These are phyloP conservation scores for Thozetella sp. DNA, from an alignment of 495 filamentous ascomycete genomes.

Conservation along the genomic window DNA sequence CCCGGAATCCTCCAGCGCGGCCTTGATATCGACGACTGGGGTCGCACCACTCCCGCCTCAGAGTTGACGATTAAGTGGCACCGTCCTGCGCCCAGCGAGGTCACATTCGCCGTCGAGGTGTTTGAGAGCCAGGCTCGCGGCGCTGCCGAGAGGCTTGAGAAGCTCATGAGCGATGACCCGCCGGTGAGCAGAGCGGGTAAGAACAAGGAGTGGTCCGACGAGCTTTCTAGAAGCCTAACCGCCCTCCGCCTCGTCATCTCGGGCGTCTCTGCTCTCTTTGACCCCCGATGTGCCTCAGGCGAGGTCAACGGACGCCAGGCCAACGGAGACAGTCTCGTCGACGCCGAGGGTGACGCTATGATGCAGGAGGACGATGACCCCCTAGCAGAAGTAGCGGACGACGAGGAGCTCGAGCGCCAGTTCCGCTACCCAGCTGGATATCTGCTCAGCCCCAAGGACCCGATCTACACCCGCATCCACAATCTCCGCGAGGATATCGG, in stretches of 20 bases:
- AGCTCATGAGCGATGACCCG: conserved; percentile 78
- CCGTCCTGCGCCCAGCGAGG: conserved; percentile 73
- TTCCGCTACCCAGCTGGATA: conserved; percentile 90
- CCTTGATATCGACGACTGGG: conserved; percentile 74
- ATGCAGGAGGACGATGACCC: conserved; percentile 67
- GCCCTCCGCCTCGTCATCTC: conserved; percentile 84
- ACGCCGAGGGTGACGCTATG: conserved; percentile 41
- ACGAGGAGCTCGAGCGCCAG: conserved; percentile 77
- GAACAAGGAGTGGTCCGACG: conserved; percentile 98
- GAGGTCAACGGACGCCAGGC: conserved; percentile 24
- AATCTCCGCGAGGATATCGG: conserved; percentile 77
- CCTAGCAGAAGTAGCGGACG: conserved; percentile 70
- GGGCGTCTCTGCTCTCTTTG: conserved; percentile 86
- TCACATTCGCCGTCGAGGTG: conserved; percentile 85
- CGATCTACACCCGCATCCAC: conserved; percentile 76
- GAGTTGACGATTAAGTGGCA: conserved; percentile 91
- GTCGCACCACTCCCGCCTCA: conserved; percentile 65
- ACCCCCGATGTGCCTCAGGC: conserved; percentile 68
- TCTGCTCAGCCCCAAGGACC: conserved; percentile 60
- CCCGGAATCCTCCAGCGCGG: conserved; percentile 54
- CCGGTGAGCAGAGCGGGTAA: conserved; percentile 91
- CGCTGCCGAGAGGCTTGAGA: conserved; percentile 58
- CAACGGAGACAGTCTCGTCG: conserved; percentile 38
- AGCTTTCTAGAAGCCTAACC: conserved; percentile 85
- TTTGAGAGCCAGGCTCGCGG: conserved; percentile 76